phyloP scores from a whole-genome alignment of 2,329 filamentous ascomycete species.

The Aspergillus ochraceus region DNA sequence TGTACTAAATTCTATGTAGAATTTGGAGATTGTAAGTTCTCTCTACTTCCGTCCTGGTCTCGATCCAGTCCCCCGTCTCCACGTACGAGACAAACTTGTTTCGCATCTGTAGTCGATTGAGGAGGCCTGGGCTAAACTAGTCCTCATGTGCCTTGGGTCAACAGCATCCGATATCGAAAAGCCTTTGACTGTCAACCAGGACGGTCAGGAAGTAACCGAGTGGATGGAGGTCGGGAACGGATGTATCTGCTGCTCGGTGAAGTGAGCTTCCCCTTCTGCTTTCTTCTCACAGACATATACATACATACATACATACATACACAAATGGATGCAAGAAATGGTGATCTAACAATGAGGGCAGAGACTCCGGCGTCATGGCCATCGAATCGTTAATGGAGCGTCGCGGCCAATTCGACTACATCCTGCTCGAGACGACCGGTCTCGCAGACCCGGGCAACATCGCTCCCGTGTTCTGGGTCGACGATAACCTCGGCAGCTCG shows the following conservation, averaged over 20 bases:
- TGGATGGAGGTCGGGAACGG: constrained; percentile 97
- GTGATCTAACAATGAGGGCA: constrained; percentile 34
- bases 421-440: constrained; percentile 92
- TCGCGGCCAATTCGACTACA: constrained; percentile 93
- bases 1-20: constrained; percentile 50
- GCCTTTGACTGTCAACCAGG: constrained; percentile 84
- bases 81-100: too few relatives aligned
- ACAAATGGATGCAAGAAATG: too few relatives aligned
- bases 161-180: constrained; percentile 94
- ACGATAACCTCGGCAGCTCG: constrained; percentile 89
- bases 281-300: too few relatives aligned
- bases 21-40: constrained; percentile 72
- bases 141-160: not conserved
- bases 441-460: constrained; percentile 94
- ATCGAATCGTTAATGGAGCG: constrained; percentile 96
- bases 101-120: too few relatives aligned
- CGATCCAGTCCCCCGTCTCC: too few relatives aligned
- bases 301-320: too few relatives aligned
- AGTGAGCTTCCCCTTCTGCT: constrained; percentile 52
- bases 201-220: constrained; percentile 79
- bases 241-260: constrained; percentile 97
- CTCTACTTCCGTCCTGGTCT: not conserved
- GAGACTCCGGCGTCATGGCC: constrained; percentile 87
- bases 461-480: constrained; percentile 95
- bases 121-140: not conserved